phyloP scores from a whole-genome alignment of 352 stramenopile species.

The Elongisporangium anandrum region DNA sequence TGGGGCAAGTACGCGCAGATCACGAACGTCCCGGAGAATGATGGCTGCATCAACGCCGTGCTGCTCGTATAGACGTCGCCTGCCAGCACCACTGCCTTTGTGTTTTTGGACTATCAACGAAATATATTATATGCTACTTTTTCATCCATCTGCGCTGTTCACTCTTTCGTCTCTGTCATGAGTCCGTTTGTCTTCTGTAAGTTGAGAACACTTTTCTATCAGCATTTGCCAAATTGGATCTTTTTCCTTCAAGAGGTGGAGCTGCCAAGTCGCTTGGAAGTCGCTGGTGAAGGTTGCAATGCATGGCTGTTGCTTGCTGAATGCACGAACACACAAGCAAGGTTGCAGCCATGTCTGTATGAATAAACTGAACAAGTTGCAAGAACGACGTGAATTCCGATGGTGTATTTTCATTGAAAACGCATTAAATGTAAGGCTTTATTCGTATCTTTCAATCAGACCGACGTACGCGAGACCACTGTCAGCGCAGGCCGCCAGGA shows the following conservation, averaged over 20 bases:
- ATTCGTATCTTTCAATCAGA: slow-evolving; percentile 89
- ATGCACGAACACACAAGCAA: too few species aligned
- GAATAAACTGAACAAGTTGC: background rate
- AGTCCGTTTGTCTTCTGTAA: too few species aligned
- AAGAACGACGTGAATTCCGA: background rate
- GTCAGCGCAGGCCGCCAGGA: slow-evolving; percentile 97
- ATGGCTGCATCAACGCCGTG: slow-evolving; percentile 99
- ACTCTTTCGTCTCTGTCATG: too few species aligned
- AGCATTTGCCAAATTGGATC: too few species aligned
- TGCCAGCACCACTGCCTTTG: slow-evolving; percentile 25
- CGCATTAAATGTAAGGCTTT: background rate
- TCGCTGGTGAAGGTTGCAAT: too few species aligned
- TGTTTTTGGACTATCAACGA: background rate
- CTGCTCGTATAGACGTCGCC: slow-evolving; percentile 93
- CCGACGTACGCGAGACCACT: slow-evolving; percentile 95
- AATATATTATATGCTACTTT: background rate
- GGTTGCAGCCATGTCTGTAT: too few species aligned
- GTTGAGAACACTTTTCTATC: too few species aligned
- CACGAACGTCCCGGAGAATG: slow-evolving; percentile 99
- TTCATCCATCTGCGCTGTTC: background rate
- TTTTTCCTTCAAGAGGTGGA: too few species aligned
- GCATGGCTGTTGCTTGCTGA: too few species aligned
- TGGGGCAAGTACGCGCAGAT: slow-evolving; percentile 99
- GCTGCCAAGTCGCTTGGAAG: too few species aligned
- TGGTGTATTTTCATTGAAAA: background rate